phyloP scores from a whole-genome alignment of 805 yeast genomes.

The Cyberlindnera japonica region DNA sequence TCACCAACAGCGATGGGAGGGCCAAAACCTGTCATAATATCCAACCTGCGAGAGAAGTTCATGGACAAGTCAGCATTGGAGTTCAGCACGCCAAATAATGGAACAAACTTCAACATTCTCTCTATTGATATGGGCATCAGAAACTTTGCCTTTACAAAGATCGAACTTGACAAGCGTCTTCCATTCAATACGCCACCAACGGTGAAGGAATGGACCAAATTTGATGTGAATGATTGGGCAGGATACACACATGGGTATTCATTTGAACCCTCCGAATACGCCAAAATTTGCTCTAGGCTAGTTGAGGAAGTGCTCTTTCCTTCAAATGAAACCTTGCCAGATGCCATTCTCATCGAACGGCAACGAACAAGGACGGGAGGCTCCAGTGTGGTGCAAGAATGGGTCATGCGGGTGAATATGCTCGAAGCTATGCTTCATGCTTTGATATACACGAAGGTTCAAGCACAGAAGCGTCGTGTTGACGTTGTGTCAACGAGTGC shows the following conservation, averaged over 20 bases:
- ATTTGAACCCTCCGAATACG: conserved; percentile 26
- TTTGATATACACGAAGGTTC: conserved; percentile 17
- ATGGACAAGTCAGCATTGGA: conserved; percentile 9
- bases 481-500: conserved; percentile 21
- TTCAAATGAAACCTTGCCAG: conserved; percentile 27
- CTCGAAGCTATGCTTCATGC: conserved; percentile 48
- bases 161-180: conserved; percentile 24
- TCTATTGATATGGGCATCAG: conserved; percentile 38
- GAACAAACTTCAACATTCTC: conserved; percentile 23
- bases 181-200: conserved; percentile 24
- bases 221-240: conserved; percentile 27
- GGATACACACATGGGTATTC: conserved; percentile 6
- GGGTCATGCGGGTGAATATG: conserved; percentile 48
- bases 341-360: conserved; percentile 48
- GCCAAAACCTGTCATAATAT: conserved; percentile 11
- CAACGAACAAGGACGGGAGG: conserved; percentile 54
- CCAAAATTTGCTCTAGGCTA: conserved; percentile 23
- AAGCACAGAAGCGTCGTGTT: conserved; percentile 4
- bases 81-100: conserved; percentile 18
- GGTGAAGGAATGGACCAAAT: conserved; percentile 34
- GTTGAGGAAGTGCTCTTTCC: conserved; percentile 28
- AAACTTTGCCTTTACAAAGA: conserved; percentile 32
- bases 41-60: conserved; percentile 8
- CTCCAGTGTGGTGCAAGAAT: conserved; percentile 43
- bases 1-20: conserved; percentile 13